Evolutionary conservation across 805 yeast species (phyloP).

Genomic region (Candida chauliodis): DNA sequence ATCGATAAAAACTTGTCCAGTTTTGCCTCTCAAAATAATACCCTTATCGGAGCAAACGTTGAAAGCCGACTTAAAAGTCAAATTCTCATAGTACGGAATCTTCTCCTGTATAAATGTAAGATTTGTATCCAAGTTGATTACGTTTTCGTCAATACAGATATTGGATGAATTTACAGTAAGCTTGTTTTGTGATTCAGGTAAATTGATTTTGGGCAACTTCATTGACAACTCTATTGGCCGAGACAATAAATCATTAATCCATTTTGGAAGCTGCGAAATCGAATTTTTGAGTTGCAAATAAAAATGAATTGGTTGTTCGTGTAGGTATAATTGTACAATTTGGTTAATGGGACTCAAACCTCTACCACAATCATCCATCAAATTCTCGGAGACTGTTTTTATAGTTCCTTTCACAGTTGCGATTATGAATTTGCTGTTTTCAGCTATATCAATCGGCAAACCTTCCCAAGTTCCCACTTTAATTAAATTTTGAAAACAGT

Average conservation of each 20-base stretch:
- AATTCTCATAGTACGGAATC: background rate
- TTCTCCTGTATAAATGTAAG: background rate
- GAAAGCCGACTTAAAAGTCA: conserved; percentile 4
- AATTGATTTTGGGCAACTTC: conserved; percentile 12
- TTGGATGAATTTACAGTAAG: conserved; percentile 1
- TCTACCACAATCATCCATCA: conserved; percentile 18
- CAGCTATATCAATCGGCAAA: conserved; percentile 10
- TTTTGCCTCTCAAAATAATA: background rate
- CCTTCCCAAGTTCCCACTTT: conserved; percentile 24
- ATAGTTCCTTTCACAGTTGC: conserved; percentile 19
- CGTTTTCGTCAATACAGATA: conserved; percentile 3
- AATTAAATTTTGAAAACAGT: conserved; percentile 19
- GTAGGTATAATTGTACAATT: conserved; percentile 17
- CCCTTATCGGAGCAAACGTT: background rate
- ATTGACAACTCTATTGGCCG: conserved; percentile 13
- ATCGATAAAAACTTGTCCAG: background rate
- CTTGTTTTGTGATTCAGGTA: background rate
- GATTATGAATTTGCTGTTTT: conserved; percentile 13
- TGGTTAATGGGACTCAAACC: conserved; percentile 17
- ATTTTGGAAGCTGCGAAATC: conserved; percentile 17
- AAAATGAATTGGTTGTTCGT: conserved; percentile 15
- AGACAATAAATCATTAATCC: conserved; percentile 21
- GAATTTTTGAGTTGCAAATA: conserved; percentile 15
- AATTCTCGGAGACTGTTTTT: conserved; percentile 15
- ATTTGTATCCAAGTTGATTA: conserved; percentile 2